These are phyloP conservation scores for Spathaspora arborariae DNA, from an alignment of 805 yeast genomes.

Conservation along the genomic window DNA sequence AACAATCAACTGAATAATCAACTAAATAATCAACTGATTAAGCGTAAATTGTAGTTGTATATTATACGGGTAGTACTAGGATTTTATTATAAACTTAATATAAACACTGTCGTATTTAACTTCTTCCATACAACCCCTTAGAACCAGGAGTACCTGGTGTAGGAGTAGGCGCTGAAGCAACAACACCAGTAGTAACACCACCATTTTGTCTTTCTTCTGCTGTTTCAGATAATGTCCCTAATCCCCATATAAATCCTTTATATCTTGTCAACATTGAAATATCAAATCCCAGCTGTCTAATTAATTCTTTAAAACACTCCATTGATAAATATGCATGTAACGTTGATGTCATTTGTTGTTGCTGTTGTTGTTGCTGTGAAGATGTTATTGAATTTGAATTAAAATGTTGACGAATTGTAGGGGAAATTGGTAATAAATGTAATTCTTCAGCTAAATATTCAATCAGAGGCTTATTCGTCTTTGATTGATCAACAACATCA, in stretches of 20 bases:
- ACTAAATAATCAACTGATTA: too few relatives aligned
- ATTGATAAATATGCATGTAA: constrained; percentile 61
- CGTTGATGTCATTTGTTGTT: constrained; percentile 44
- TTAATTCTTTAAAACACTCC: constrained; percentile 60
- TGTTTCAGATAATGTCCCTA: constrained; percentile 22
- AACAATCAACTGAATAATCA: neutral
- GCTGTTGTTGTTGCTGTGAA: constrained; percentile 13
- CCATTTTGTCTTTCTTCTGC: constrained; percentile 4
- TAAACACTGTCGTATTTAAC: neutral
- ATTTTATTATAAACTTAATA: neutral
- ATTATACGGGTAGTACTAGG: neutral
- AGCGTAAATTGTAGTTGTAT: neutral
- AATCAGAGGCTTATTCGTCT: constrained; percentile 42
- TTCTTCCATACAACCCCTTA: neutral
- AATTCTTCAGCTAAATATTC: constrained; percentile 69
- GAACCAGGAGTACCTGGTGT: constrained; percentile 18
- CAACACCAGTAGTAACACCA: neutral
- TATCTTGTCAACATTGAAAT: constrained; percentile 26
- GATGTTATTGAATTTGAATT: constrained; percentile 18
- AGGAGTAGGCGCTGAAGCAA: constrained; percentile 14
- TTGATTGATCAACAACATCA: constrained; percentile 10
- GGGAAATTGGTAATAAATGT: constrained; percentile 56
- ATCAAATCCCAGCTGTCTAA: constrained; percentile 24
- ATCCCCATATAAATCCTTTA: constrained; percentile 53
- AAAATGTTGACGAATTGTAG: constrained; percentile 40